Conservation (phyloP, 257 asterid species). For the Craterostigma plantagineum region DNA sequence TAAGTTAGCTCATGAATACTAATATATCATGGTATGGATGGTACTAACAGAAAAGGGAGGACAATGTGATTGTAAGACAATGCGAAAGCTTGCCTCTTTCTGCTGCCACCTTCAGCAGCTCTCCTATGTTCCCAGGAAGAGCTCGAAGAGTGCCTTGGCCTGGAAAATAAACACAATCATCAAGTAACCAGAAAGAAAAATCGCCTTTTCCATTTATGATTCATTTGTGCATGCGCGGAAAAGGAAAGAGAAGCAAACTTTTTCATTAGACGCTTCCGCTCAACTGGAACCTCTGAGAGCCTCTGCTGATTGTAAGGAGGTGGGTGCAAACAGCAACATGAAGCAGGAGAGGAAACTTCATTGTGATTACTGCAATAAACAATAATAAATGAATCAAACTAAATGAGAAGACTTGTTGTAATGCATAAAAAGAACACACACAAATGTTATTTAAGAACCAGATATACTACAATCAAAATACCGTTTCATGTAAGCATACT, state of each 20-base stretch:
- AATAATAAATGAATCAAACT: constrained; percentile 2
- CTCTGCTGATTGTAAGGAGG: constrained; percentile 22
- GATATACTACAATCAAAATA: no score
- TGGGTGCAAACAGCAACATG: constrained; percentile 17
- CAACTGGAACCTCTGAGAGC: constrained; percentile 22
- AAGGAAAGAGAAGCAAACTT: constrained; percentile 28
- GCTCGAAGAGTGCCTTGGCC: constrained; percentile 54
- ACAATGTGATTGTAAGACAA: neutral
- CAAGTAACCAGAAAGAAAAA: constrained; percentile 9
- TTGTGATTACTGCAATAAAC: constrained; percentile 15
- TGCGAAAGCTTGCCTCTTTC: constrained; percentile 40
- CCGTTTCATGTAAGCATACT: no score
- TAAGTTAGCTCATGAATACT: constrained; percentile 6
- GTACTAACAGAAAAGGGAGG: neutral
- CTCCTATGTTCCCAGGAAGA: constrained; percentile 36
- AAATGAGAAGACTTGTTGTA: no score
- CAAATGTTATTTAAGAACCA: no score
- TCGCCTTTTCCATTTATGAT: neutral
- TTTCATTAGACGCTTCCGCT: constrained; percentile 50
- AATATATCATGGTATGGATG: constrained; percentile 1
- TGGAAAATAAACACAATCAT: constrained; percentile 20
- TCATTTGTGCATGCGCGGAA: neutral
- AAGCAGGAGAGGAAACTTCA: constrained; percentile 16
- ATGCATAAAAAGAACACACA: no score
- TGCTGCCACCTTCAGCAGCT: constrained; percentile 49